A percentile compares a stretch with the other conserved stretches of the same genome.
Conservation (phyloP, 305 asterid species). For the Andrographis paniculata region DNA sequence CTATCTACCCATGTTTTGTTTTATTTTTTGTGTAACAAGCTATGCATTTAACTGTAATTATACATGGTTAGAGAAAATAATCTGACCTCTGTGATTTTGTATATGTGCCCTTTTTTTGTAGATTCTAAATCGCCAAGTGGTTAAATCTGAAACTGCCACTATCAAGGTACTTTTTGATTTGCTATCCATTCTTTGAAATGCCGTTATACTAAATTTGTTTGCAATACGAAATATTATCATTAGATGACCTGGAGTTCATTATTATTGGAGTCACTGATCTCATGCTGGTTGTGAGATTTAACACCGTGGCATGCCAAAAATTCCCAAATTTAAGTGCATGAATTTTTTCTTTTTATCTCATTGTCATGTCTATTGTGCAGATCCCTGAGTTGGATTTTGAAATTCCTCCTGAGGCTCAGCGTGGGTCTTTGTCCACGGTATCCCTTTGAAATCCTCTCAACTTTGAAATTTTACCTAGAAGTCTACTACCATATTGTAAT, state of each 20-base stretch:
- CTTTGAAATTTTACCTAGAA: background rate
- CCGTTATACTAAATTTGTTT: background rate
- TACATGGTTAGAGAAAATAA: slow-evolving; percentile 1
- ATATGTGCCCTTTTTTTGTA: slow-evolving; percentile 27
- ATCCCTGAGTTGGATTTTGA: slow-evolving; percentile 90
- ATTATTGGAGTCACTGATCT: background rate
- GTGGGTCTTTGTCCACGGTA: slow-evolving; percentile 95
- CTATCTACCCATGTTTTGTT: too few species aligned
- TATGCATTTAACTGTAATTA: too few species aligned
- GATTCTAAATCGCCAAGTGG: slow-evolving; percentile 88
- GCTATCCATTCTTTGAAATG: background rate
- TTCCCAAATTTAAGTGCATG: too few species aligned
- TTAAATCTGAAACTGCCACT: slow-evolving; percentile 69
- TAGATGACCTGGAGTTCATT: too few species aligned
- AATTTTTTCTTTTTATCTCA: background rate
- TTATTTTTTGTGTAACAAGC: too few species aligned
- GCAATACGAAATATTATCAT: background rate
- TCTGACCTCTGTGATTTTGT: too few species aligned
- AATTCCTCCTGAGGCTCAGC: slow-evolving; percentile 96
- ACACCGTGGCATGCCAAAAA: background rate
- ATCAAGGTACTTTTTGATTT: slow-evolving; percentile 49
- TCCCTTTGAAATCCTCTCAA: slow-evolving; percentile 13
- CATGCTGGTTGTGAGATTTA: background rate
- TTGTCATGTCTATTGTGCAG: slow-evolving; percentile 33
- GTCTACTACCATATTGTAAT: slow-evolving; percentile 1